Percentiles rank a stretch among this genome's conserved stretches.
Evolutionary conservation across 192 early-diverging fungal genomes (phyloP).

Genomic region (Rhizophlyctis rosea): DNA sequence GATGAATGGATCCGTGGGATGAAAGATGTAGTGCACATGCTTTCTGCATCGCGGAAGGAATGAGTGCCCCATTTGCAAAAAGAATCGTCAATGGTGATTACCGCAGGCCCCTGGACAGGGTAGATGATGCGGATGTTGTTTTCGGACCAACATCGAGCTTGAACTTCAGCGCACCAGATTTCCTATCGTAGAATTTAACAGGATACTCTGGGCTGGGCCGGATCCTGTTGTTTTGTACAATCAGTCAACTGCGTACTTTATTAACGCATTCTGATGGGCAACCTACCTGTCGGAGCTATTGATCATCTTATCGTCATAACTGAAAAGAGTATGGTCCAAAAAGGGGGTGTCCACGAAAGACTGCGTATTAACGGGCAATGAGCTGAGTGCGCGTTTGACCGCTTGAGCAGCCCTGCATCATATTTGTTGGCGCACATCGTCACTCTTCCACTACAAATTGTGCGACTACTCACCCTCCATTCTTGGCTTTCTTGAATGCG

Average conservation of each 20-base stretch:
- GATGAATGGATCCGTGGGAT: conserved; percentile 68
- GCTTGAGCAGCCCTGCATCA: conserved; percentile 50
- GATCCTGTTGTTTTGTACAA: conserved; percentile 33
- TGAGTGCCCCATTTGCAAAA: conserved; percentile 6
- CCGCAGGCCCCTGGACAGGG: not conserved
- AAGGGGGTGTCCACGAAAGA: conserved; percentile 63
- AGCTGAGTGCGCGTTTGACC: conserved; percentile 54
- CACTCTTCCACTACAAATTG: not conserved
- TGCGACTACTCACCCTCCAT: conserved; percentile 60
- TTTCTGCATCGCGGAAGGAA: conserved; percentile 33
- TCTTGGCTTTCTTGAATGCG: conserved; percentile 60
- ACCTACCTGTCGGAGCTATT: conserved; percentile 60
- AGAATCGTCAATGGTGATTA: not conserved
- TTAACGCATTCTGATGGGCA: not conserved
- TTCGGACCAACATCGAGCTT: conserved; percentile 48
- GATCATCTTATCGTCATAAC: conserved; percentile 66
- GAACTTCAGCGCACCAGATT: conserved; percentile 55
- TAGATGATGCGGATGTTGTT: no score
- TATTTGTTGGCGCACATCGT: not conserved
- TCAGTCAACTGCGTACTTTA: not conserved
- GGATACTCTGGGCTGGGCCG: conserved; percentile 52
- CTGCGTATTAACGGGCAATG: conserved; percentile 63
- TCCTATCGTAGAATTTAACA: conserved; percentile 61
- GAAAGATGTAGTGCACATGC: conserved; percentile 60
- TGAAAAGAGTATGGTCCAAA: conserved; percentile 60